Conservation (phyloP, 352 stramenopile genomes). For the Phytophthora europaea region DNA sequence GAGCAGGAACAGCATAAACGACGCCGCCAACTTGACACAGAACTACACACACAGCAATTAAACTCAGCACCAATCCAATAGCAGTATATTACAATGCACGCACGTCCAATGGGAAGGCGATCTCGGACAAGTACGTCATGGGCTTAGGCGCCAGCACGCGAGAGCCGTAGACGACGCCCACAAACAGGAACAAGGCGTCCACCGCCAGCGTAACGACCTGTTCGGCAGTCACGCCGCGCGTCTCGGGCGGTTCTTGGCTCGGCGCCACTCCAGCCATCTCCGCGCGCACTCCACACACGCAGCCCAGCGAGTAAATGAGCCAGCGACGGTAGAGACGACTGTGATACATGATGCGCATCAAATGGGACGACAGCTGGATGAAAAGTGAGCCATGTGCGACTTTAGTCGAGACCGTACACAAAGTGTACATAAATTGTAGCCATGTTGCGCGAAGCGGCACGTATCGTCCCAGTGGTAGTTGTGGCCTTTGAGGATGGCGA, state of each 20-base stretch:
- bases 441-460: constrained; percentile 17
- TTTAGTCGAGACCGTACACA: neutral
- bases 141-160: constrained; percentile 63
- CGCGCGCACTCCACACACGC: neutral
- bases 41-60: constrained; percentile 45
- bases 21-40: constrained; percentile 67
- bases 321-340: constrained; percentile 33
- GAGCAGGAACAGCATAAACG: constrained; percentile 53
- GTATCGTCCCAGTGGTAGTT: constrained; percentile 6
- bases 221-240: constrained; percentile 30
- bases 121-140: constrained; percentile 85
- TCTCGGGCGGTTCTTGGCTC: constrained; percentile 5
- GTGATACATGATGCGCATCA: constrained; percentile 17
- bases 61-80: neutral
- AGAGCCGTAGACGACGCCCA: constrained; percentile 60
- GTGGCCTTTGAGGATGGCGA: constrained; percentile 28
- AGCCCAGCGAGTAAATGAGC: constrained; percentile 5
- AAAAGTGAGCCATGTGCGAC: constrained; percentile 1
- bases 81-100: constrained; percentile 16
- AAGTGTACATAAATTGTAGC: constrained; percentile 20
- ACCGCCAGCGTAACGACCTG: constrained; percentile 38
- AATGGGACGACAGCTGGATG: neutral
- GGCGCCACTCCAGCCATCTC: constrained; percentile 25
- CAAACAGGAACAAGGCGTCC: constrained; percentile 60
- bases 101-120: constrained; percentile 77